Evolutionary conservation across 306 rosid species (phyloP).

Genomic region (Sicyos baderoa): DNA sequence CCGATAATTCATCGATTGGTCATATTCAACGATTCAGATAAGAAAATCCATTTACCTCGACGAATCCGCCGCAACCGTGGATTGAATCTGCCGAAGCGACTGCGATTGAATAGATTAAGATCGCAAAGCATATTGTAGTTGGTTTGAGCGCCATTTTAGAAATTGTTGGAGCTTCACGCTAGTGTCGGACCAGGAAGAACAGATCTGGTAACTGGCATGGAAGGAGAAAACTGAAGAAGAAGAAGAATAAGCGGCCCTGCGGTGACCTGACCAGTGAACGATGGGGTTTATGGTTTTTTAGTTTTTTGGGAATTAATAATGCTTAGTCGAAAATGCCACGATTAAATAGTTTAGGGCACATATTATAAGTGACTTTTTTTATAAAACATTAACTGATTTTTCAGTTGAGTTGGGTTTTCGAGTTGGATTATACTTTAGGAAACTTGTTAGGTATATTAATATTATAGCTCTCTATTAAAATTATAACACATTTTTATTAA

Average conservation of each 20-base stretch:
- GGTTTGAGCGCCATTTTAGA: neutral
- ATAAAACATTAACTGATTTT: no score
- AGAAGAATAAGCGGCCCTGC: neutral
- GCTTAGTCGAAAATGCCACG: neutral
- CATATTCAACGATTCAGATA: neutral
- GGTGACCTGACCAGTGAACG: neutral
- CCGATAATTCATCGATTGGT: neutral
- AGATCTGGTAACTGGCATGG: constrained; percentile 19
- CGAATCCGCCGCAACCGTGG: constrained; percentile 68
- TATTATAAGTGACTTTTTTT: no score
- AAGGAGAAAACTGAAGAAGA: neutral
- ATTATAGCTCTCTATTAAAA: no score
- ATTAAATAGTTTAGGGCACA: no score
- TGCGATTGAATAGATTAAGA: constrained; percentile 33
- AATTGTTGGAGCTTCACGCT: neutral
- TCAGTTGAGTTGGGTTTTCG: no score
- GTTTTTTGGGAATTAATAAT: neutral
- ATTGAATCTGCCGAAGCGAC: constrained; percentile 56
- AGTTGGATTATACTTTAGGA: no score
- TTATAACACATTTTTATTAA: no score
- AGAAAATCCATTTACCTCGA: constrained; percentile 34
- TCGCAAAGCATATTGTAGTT: constrained; percentile 7
- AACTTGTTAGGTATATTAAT: no score
- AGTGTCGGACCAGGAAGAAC: neutral
- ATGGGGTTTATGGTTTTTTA: constrained; percentile 15